These are phyloP conservation scores for Papiliotrema flavescens DNA, from an alignment of 1,284 basidiomycete species.

Conservation along the genomic window DNA sequence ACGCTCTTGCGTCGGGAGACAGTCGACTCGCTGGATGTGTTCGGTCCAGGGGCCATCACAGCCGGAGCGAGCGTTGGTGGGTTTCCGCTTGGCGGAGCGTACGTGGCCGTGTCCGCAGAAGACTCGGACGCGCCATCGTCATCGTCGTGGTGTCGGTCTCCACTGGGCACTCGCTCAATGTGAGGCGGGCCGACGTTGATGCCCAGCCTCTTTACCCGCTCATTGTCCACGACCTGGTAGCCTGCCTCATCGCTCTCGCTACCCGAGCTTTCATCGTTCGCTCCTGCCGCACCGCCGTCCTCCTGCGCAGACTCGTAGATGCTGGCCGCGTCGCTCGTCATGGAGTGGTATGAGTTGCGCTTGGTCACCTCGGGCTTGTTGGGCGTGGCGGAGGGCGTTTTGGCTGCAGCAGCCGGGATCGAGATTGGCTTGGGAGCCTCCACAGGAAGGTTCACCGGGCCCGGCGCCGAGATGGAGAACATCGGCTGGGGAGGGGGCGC, in stretches of 20 bases:
- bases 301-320: conserved; percentile 47
- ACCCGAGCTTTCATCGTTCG: conserved; percentile 9
- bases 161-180: conserved; percentile 9
- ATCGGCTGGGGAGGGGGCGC: conserved; percentile 21
- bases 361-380: conserved; percentile 9
- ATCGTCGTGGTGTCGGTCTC: conserved; percentile 6
- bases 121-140: conserved; percentile 11
- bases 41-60: not conserved
- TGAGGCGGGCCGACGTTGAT: conserved; percentile 20
- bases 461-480: conserved; percentile 39
- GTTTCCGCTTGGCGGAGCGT: not conserved
- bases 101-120: conserved; percentile 17
- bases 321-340: conserved; percentile 29
- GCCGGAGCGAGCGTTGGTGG: not conserved
- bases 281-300: conserved; percentile 7
- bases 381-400: conserved; percentile 1
- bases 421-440: conserved; percentile 10
- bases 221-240: conserved; percentile 44
- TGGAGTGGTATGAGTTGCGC: conserved; percentile 24
- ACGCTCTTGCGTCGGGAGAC: conserved; percentile 40
- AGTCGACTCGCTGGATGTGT: not conserved
- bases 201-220: conserved; percentile 21
- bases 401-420: conserved; percentile 6
- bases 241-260: conserved; percentile 28
- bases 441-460: conserved; percentile 32